Percentiles rank a stretch among this genome's conserved stretches.
These are phyloP conservation scores for Candida namnaoensis DNA, from an alignment of 805 yeast genomes.

Conservation along the genomic window DNA sequence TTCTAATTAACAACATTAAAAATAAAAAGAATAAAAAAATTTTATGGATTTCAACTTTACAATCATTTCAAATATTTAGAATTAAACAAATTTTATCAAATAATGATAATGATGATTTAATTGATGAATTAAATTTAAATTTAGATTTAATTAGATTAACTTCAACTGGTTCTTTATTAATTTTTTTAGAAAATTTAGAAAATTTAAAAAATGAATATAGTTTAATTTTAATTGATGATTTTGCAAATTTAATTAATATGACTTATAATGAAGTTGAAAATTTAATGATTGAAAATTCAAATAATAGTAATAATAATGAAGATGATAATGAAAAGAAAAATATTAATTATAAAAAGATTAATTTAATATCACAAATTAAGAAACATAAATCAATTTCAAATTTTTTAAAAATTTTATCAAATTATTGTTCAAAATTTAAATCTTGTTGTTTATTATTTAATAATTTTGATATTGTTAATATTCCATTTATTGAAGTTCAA, in stretches of 20 bases:
- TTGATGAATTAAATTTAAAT: neutral
- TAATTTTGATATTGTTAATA: constrained; percentile 7
- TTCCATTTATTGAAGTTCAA: constrained; percentile 14
- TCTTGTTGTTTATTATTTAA: constrained; percentile 10
- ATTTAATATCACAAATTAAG: constrained; percentile 1
- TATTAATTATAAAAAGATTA: constrained; percentile 1
- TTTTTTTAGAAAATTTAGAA: constrained; percentile 6
- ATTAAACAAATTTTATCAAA: too few relatives aligned
- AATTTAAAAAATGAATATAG: constrained; percentile 2
- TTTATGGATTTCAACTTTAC: constrained; percentile 15
- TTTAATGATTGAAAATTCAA: neutral
- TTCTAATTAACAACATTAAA: neutral
- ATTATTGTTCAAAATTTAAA: constrained; percentile 8
- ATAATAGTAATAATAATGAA: constrained; percentile 1
- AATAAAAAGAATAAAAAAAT: constrained; percentile 5
- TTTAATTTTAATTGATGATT: constrained; percentile 15
- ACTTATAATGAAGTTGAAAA: constrained; percentile 6
- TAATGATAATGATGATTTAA: neutral
- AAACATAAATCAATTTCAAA: constrained; percentile 5
- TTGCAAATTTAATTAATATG: constrained; percentile 8
- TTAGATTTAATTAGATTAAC: constrained; percentile 2
- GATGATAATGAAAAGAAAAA: neutral
- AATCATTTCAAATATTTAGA: neutral
- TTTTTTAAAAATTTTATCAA: constrained; percentile 9
- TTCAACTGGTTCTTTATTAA: constrained; percentile 4